A percentile compares a stretch with the other conserved stretches of the same genome.
These are phyloP conservation scores for Talaromyces sp. DNA, from an alignment of 2,329 filamentous ascomycete genomes.

Conservation along the genomic window DNA sequence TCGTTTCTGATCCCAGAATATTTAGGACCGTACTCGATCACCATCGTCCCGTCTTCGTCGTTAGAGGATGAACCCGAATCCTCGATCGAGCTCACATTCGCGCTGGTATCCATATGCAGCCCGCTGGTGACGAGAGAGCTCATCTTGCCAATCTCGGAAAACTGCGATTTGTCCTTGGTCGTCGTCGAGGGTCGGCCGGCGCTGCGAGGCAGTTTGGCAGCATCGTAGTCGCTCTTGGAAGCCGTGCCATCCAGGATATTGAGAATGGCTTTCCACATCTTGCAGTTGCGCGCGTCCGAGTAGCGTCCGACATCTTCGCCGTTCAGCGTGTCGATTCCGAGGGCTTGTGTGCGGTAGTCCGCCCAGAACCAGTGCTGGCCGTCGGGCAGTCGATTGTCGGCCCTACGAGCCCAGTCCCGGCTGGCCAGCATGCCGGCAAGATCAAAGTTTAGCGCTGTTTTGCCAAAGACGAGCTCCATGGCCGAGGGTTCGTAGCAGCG, in stretches of 20 bases:
- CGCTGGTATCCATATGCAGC: constrained; percentile 23
- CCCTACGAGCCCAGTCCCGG: constrained; percentile 41
- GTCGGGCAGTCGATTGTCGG: constrained; percentile 46
- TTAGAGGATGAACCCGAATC: constrained; percentile 9
- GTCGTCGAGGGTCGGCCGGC: constrained; percentile 21
- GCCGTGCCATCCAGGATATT: constrained; percentile 38
- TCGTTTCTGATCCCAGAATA: not conserved
- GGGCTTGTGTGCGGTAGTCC: constrained; percentile 52
- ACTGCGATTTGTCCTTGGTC: constrained; percentile 18
- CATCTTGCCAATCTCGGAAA: constrained; percentile 31
- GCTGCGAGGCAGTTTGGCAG: constrained; percentile 24
- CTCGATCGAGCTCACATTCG: constrained; percentile 21
- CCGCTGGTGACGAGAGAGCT: constrained; percentile 37
- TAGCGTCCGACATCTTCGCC: constrained; percentile 47
- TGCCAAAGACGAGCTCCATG: constrained; percentile 42
- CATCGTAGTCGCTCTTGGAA: constrained; percentile 7
- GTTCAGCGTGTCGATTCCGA: constrained; percentile 54
- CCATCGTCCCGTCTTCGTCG: not conserved
- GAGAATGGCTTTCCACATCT: constrained; percentile 44
- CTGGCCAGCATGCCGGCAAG: constrained; percentile 42
- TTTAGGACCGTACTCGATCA: not conserved
- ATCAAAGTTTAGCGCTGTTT: constrained; percentile 40
- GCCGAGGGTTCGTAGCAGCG: constrained; percentile 52
- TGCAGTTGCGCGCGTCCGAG: constrained; percentile 42
- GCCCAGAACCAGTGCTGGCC: constrained; percentile 54